Evolutionary conservation across 257 asterid species (phyloP).

Genomic region (Fraxinus pennsylvanica): DNA sequence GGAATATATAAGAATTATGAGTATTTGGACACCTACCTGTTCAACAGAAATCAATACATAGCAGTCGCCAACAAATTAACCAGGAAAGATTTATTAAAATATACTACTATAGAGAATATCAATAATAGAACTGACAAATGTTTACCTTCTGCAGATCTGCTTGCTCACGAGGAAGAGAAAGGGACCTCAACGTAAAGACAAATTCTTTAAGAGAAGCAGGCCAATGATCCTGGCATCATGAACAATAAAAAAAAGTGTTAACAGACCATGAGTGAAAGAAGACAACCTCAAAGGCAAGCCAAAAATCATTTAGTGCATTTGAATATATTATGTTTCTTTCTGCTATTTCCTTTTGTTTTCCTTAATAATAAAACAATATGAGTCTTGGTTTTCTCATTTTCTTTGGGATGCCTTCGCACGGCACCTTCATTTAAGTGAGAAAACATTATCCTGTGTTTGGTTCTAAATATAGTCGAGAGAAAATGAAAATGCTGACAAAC

Average conservation of each 20-base stretch:
- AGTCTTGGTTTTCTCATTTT: neutral
- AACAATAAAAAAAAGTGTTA: neutral
- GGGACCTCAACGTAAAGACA: constrained; percentile 55
- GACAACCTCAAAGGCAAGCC: constrained; percentile 1
- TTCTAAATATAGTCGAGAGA: neutral
- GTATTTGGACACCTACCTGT: neutral
- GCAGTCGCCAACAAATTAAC: neutral
- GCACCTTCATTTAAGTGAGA: neutral
- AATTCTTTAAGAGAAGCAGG: constrained; percentile 77
- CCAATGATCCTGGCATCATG: constrained; percentile 71
- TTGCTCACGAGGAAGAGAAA: constrained; percentile 71
- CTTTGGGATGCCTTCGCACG: neutral
- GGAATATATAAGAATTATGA: neutral
- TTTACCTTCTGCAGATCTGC: constrained; percentile 59
- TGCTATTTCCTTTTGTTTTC: neutral
- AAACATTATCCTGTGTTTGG: neutral
- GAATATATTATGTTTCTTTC: neutral
- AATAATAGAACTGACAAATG: constrained; percentile 2
- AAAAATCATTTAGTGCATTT: neutral
- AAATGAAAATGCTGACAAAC: neutral
- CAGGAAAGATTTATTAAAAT: neutral
- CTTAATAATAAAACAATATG: neutral
- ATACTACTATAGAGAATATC: constrained; percentile 2
- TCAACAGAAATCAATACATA: neutral
- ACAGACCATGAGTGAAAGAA: neutral